phyloP scores from a whole-genome alignment of 2,329 filamentous ascomycete genomes.

The Dothistroma septosporum region DNA sequence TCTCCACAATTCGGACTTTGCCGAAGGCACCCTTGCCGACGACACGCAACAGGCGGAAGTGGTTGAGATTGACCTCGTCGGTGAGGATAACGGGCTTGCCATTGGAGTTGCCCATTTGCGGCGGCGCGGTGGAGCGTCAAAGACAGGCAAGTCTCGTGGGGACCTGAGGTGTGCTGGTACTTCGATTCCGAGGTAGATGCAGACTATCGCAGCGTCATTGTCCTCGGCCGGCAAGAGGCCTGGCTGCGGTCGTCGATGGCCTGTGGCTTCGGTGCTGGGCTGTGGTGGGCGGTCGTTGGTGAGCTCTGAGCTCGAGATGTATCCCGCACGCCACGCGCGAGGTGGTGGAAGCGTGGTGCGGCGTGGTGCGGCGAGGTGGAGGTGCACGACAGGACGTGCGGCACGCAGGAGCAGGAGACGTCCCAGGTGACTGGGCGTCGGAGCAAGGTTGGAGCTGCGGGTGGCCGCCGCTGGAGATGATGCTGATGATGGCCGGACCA shows the following conservation, averaged over 20 bases:
- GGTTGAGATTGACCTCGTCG: constrained; percentile 96
- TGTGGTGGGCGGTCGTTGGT: neutral
- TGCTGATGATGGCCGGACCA: neutral
- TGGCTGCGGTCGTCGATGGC: neutral
- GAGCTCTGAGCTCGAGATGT: neutral
- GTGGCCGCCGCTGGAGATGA: neutral
- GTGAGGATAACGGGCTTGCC: constrained; percentile 89
- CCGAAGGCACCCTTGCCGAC: constrained; percentile 98
- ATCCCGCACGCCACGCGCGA: constrained; percentile 9
- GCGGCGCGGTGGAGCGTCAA: constrained; percentile 2
- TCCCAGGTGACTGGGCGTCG: neutral
- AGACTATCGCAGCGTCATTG: constrained; percentile 11
- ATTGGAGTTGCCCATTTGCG: constrained; percentile 83
- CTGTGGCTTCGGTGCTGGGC: neutral
- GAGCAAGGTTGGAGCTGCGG: neutral
- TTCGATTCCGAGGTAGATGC: neutral
- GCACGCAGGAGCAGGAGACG: neutral
- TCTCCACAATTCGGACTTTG: constrained; percentile 97
- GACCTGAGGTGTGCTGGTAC: constrained; percentile 1
- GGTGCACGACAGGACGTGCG: neutral
- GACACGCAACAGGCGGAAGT: constrained; percentile 90
- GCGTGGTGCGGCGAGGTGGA: neutral
- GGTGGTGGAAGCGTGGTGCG: constrained; percentile 3
- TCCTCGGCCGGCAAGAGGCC: constrained; percentile 2
- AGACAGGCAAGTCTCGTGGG: constrained; percentile 4